Conservation (phyloP, 164 flowering plant species). For the Kingdonia uniflora region DNA sequence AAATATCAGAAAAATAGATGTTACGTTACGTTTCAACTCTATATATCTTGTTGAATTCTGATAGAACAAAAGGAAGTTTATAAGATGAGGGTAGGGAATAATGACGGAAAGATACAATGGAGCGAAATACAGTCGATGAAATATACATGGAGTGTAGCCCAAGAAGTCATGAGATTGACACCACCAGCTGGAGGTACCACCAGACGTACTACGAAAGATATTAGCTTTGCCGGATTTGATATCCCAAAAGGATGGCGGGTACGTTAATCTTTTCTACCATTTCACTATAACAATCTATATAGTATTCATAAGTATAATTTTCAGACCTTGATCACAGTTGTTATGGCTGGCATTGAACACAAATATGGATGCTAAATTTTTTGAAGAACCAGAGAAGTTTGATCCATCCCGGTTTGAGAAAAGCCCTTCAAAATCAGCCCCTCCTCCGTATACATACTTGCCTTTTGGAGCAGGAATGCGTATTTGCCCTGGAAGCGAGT, state of each 20-base stretch:
- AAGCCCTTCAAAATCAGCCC: constrained; percentile 7
- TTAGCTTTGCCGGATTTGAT: constrained; percentile 17
- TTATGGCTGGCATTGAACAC: constrained; percentile 18
- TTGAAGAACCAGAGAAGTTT: constrained; percentile 21
- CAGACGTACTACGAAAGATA: constrained; percentile 13
- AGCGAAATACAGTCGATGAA: constrained; percentile 20
- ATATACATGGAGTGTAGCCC: constrained; percentile 12
- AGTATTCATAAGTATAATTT: no score
- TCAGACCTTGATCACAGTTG: constrained; percentile 6
- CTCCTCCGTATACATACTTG: constrained; percentile 21
- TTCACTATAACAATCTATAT: no score
- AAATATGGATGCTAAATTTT: constrained; percentile 16
- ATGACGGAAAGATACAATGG: constrained; percentile 15
- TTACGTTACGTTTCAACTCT: no score
- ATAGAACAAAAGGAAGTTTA: constrained; percentile 20
- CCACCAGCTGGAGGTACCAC: constrained; percentile 19
- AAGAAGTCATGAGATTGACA: constrained; percentile 14
- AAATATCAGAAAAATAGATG: no score
- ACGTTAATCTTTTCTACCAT: no score
- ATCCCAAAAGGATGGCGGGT: constrained; percentile 13
- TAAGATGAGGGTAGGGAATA: constrained; percentile 3
- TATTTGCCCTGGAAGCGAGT: constrained; percentile 21
- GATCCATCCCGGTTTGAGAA: constrained; percentile 24
- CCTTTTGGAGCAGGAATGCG: constrained; percentile 27
- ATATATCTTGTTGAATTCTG: neutral